A percentile compares a stretch with the other conserved stretches of the same genome.
Evolutionary conservation across 805 yeast genomes (phyloP).

Genomic region (Starmerella bombicola): DNA sequence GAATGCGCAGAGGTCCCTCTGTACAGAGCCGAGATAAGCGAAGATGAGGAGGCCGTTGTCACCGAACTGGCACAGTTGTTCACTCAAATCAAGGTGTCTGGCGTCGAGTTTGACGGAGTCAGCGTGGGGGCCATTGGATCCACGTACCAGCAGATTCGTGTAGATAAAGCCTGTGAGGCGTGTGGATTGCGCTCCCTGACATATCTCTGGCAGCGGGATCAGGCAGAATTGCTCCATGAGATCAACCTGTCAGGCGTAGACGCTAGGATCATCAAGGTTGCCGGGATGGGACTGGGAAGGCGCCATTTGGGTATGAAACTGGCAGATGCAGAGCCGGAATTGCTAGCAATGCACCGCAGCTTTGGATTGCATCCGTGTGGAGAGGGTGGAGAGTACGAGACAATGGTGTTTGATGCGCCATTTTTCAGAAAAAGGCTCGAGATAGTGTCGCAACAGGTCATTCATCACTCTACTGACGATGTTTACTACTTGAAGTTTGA

Average conservation of each 20-base stretch:
- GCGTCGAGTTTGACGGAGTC: slow-evolving; percentile 71
- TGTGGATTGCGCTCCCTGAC: slow-evolving; percentile 58
- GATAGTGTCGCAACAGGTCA: slow-evolving; percentile 30
- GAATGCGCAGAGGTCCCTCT: slow-evolving; percentile 71
- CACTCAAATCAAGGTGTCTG: slow-evolving; percentile 33
- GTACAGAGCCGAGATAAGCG: slow-evolving; percentile 53
- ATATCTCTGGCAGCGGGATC: slow-evolving; percentile 84
- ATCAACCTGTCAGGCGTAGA: slow-evolving; percentile 58
- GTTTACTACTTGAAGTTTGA: slow-evolving; percentile 53
- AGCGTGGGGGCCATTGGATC: slow-evolving; percentile 94
- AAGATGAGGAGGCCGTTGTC: slow-evolving; percentile 71
- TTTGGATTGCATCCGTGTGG: slow-evolving; percentile 93
- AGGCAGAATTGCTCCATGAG: slow-evolving; percentile 64
- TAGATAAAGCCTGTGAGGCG: slow-evolving; percentile 76
- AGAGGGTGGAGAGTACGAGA: slow-evolving; percentile 97
- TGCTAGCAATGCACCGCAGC: slow-evolving; percentile 41
- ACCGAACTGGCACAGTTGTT: slow-evolving; percentile 63
- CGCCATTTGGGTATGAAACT: slow-evolving; percentile 58
- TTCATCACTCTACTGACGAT: slow-evolving; percentile 44
- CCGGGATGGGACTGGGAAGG: slow-evolving; percentile 70
- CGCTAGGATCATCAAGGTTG: slow-evolving; percentile 82
- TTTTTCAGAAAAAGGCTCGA: slow-evolving; percentile 43
- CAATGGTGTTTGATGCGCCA: slow-evolving; percentile 82
- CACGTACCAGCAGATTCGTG: slow-evolving; percentile 88
- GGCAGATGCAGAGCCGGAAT: slow-evolving; percentile 45